These are phyloP conservation scores for Cordia subcordata DNA, from an alignment of 257 asterid genomes.

Conservation along the genomic window DNA sequence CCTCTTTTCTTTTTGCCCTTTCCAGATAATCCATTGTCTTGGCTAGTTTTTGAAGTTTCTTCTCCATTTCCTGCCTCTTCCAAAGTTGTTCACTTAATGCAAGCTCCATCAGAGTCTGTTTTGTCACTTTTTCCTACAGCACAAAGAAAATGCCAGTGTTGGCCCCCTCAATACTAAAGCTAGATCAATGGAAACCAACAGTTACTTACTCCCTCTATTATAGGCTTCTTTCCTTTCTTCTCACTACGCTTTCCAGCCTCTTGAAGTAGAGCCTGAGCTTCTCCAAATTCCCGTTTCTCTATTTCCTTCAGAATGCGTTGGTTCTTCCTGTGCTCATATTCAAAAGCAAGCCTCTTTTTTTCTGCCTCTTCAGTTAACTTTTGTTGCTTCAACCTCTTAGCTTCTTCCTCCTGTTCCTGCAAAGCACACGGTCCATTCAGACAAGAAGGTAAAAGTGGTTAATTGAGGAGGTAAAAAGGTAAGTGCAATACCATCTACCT, in stretches of 20 bases:
- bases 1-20: slow-evolving; percentile 42
- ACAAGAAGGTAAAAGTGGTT: background rate
- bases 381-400: slow-evolving; percentile 61
- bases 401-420: slow-evolving; percentile 87
- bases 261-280: slow-evolving; percentile 61
- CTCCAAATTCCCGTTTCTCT: slow-evolving; percentile 75
- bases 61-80: slow-evolving; percentile 90
- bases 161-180: background rate
- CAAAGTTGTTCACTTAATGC: slow-evolving; percentile 68
- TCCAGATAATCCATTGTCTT: slow-evolving; percentile 37
- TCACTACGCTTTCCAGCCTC: slow-evolving; percentile 55
- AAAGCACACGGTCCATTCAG: slow-evolving; percentile 5
- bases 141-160: slow-evolving; percentile 1
- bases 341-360: slow-evolving; percentile 64
- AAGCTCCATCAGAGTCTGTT: slow-evolving; percentile 55
- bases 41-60: slow-evolving; percentile 34
- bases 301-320: slow-evolving; percentile 71
- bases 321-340: slow-evolving; percentile 65
- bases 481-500: background rate
- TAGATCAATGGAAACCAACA: background rate
- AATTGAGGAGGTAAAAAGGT: background rate
- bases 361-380: slow-evolving; percentile 70
- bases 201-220: slow-evolving; percentile 65
- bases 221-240: slow-evolving; percentile 72
- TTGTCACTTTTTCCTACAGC: slow-evolving; percentile 72